Evolutionary conservation across 768 basidiomycete species (phyloP).

Genomic region (Postia placenta): DNA sequence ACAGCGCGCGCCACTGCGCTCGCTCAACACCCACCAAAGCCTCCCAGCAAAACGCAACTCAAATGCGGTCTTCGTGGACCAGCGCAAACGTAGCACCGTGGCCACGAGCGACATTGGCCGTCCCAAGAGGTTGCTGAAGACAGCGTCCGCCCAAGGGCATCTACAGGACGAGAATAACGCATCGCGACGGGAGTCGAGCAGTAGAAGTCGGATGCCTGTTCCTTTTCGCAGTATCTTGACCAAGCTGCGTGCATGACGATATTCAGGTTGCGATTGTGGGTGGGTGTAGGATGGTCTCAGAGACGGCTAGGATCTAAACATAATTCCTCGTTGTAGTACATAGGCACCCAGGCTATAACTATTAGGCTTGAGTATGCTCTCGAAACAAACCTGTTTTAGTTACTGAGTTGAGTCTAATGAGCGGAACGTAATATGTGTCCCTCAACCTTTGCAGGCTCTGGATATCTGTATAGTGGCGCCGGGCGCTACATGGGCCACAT

Average conservation of each 20-base stretch:
- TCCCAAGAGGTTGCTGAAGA: constrained; percentile 11
- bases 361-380: too few relatives aligned
- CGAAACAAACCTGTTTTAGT: too few relatives aligned
- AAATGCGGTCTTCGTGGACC: constrained; percentile 2
- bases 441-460: too few relatives aligned
- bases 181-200: background rate
- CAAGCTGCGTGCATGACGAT: constrained; percentile 16
- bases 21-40: constrained; percentile 14
- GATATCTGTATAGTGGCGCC: too few relatives aligned
- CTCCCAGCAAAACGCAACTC: constrained; percentile 9
- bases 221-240: constrained; percentile 20
- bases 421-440: too few relatives aligned
- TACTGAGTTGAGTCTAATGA: too few relatives aligned
- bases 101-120: constrained; percentile 6
- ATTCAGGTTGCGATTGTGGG: too few relatives aligned
- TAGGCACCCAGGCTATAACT: too few relatives aligned
- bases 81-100: background rate
- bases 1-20: constrained; percentile 12
- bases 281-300: too few relatives aligned
- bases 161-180: background rate
- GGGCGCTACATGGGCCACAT: too few relatives aligned
- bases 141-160: constrained; percentile 2
- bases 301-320: too few relatives aligned
- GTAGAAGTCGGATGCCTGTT: constrained; percentile 17
- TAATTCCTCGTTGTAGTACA: too few relatives aligned